phyloP scores from a whole-genome alignment of 2,329 filamentous ascomycete genomes.

The Epichloe coenophiala region DNA sequence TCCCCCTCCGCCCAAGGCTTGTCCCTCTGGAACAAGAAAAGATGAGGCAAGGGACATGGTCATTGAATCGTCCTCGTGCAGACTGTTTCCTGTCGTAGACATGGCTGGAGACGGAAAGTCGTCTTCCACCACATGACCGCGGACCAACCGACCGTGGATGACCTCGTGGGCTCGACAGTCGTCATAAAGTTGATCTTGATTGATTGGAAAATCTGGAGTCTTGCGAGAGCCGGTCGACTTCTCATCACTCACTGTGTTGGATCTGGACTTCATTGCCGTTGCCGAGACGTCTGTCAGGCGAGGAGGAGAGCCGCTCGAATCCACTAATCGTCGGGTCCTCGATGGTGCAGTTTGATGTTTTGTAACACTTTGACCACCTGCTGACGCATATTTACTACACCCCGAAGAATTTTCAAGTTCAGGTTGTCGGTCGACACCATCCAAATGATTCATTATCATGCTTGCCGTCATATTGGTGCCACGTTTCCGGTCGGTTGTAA shows the following conservation, averaged over 20 bases:
- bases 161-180: slow-evolving; percentile 80
- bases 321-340: slow-evolving; percentile 16
- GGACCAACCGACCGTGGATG: slow-evolving; percentile 77
- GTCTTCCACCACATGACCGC: slow-evolving; percentile 91
- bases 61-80: slow-evolving; percentile 71
- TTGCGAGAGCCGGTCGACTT: slow-evolving; percentile 11
- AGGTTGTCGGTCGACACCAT: slow-evolving; percentile 39
- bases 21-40: slow-evolving; percentile 56
- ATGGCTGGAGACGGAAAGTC: slow-evolving; percentile 69
- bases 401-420: slow-evolving; percentile 22
- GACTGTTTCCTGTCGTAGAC: slow-evolving; percentile 53
- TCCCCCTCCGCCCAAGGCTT: slow-evolving; percentile 65
- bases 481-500: slow-evolving; percentile 69
- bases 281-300: slow-evolving; percentile 12
- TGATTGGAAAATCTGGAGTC: slow-evolving; percentile 14
- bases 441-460: slow-evolving; percentile 58
- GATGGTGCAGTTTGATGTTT: slow-evolving; percentile 10
- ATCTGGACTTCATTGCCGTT: slow-evolving; percentile 4
- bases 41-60: slow-evolving; percentile 64
- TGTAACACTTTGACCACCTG: slow-evolving; percentile 10
- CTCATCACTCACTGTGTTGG: slow-evolving; percentile 6
- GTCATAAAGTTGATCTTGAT: slow-evolving; percentile 45
- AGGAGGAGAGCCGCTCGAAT: slow-evolving; percentile 31
- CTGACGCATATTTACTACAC: slow-evolving; percentile 9
- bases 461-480: slow-evolving; percentile 63